Conservation (phyloP, 257 asterid genomes). For the Petunia secreta region DNA sequence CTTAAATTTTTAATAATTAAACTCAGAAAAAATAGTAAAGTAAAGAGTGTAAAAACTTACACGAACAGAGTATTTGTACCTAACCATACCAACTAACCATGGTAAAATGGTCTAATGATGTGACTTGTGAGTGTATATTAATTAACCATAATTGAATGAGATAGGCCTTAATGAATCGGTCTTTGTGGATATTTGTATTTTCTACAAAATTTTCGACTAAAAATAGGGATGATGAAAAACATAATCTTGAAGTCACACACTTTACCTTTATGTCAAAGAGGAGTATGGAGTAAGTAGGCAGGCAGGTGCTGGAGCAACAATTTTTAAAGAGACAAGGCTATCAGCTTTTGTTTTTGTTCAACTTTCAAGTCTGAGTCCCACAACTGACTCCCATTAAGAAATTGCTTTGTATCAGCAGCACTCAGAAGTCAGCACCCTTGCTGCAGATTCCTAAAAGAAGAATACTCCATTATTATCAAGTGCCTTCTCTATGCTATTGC, state of each 20-base stretch:
- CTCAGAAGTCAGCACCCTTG: slow-evolving; percentile 6
- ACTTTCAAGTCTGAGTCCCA: slow-evolving; percentile 15
- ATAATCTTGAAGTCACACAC: background rate
- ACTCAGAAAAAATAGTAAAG: too few species aligned
- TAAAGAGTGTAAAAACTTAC: too few species aligned
- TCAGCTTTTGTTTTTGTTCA: slow-evolving; percentile 8
- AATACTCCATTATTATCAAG: background rate
- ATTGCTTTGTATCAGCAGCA: background rate
- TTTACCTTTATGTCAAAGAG: slow-evolving; percentile 15
- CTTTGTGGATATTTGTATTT: background rate
- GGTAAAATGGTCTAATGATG: too few species aligned
- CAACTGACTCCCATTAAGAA: slow-evolving; percentile 22
- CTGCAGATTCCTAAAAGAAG: slow-evolving; percentile 18
- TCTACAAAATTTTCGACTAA: background rate
- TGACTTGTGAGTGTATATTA: too few species aligned
- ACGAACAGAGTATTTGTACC: too few species aligned
- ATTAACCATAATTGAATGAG: too few species aligned
- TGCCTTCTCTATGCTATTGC: background rate
- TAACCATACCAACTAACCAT: too few species aligned
- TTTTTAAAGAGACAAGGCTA: background rate
- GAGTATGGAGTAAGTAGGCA: background rate
- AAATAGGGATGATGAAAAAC: background rate
- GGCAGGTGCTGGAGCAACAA: background rate
- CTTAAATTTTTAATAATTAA: too few species aligned
- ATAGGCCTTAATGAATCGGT: too few species aligned